Evolutionary conservation across 2,329 filamentous ascomycete species (phyloP), one percentile per base, ranked within the genome.

Genomic region (Sporothrix humicola): DNA sequence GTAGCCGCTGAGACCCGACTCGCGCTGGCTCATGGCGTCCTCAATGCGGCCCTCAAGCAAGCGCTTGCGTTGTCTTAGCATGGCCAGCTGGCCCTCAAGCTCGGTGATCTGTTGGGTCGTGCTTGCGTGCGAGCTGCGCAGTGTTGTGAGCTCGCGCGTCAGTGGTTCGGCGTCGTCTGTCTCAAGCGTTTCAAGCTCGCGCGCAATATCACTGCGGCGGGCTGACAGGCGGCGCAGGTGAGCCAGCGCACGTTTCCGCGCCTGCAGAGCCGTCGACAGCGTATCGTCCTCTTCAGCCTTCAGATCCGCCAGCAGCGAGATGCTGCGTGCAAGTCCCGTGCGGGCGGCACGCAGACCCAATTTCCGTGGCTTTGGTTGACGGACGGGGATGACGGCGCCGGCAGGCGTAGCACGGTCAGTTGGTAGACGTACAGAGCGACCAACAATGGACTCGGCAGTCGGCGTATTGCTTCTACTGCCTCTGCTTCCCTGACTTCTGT

Each of bases 1-100:
- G 79, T 93, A 94, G 0, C 91, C 91, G 72, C 91, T 92, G 15
- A 94, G 80, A n/a, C 89, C 89, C 1, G 92, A 90, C 79, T 94
- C 92, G 52, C 91, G 84, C 72, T 86, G 86, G 77, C 91, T 94
- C 75, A 87, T 86, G 1, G 89, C 85, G 72, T 91, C 89, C 7
- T 87, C 85, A 63, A 93, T 88, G 77, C 88, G 86, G 2, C 85
- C 85, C 75, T 87, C 82, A 0, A 94, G 81, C 79, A 85, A 87
- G n/a, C 86, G 83, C 76, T 90, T 88, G 42, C 87, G 84, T 65
- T 85, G 86, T 77, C 89, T 89, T 82, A 94, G 84, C 2, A 85
- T 85, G 31, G 85, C 83, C 1, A 95, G 83, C 76, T 88, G 87
- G 77, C 89, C 85, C 79, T 94, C 91, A 46, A 93, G 83, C 69